These are phyloP conservation scores for Ilyonectria mors-panacis DNA, from an alignment of 2,329 filamentous ascomycete species.

Conservation along the genomic window DNA sequence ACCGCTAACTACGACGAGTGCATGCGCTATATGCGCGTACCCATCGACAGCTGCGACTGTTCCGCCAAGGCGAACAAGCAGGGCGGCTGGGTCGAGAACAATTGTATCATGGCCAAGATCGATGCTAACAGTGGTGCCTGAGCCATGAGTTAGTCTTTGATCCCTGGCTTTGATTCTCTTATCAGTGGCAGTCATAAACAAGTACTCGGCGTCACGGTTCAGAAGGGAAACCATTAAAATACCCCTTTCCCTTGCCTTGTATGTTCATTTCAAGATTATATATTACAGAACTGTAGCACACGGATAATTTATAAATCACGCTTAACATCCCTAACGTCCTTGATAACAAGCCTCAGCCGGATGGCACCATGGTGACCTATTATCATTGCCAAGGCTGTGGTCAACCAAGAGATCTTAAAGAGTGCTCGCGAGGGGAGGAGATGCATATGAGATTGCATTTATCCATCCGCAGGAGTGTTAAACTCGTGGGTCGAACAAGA, in stretches of 20 bases:
- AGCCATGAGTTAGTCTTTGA: neutral
- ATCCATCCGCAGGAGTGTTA: no score
- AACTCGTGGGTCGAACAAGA: no score
- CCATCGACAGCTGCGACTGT: conserved; percentile 46
- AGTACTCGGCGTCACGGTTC: neutral
- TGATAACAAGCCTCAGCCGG: no score
- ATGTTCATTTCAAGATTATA: no score
- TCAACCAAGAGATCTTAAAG: no score
- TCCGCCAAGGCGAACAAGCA: conserved; percentile 39
- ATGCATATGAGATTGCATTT: no score
- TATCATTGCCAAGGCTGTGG: no score
- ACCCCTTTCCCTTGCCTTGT: neutral
- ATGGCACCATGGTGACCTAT: no score
- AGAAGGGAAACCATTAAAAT: neutral
- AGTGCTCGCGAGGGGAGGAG: no score
- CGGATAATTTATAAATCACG: no score
- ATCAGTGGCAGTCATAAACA: neutral
- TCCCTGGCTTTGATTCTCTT: neutral
- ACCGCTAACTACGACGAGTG: conserved; percentile 38
- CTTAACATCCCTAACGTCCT: no score
- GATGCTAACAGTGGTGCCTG: neutral
- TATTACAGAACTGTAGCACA: no score
- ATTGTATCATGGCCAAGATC: conserved; percentile 23
- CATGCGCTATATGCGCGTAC: conserved; percentile 44
- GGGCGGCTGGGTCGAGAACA: conserved; percentile 41